phyloP scores from a whole-genome alignment of 2,329 filamentous ascomycete species.

The Pseudogymnoascus sp. region DNA sequence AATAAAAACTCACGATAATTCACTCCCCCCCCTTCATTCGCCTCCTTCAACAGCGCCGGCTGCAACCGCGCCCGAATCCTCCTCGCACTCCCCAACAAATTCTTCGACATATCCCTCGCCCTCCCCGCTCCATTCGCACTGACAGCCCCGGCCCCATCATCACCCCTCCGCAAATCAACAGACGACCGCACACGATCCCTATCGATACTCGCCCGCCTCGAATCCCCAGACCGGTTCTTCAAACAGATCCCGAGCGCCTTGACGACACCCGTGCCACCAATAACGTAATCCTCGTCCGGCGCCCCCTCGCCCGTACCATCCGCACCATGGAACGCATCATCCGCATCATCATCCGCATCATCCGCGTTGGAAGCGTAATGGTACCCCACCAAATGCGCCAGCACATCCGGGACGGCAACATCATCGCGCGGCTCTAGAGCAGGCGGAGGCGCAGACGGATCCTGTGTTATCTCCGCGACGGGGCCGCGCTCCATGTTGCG shows the following conservation, averaged over 20 bases:
- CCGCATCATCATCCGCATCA: slow-evolving; percentile 26
- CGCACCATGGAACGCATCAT: slow-evolving; percentile 39
- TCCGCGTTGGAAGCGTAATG: slow-evolving; percentile 25
- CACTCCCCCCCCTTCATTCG: slow-evolving; percentile 59
- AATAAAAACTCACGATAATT: slow-evolving; percentile 58
- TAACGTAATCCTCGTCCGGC: slow-evolving; percentile 89
- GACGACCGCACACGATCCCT: slow-evolving; percentile 29
- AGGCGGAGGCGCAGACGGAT: slow-evolving; percentile 57
- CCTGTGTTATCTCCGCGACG: slow-evolving; percentile 52
- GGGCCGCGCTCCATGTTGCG: slow-evolving; percentile 79
- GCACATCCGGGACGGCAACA: slow-evolving; percentile 67
- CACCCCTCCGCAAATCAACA: slow-evolving; percentile 44
- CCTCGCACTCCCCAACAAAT: slow-evolving; percentile 74
- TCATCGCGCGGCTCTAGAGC: slow-evolving; percentile 38
- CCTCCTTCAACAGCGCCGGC: slow-evolving; percentile 70
- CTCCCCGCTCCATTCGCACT: slow-evolving; percentile 39
- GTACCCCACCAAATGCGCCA: slow-evolving; percentile 79
- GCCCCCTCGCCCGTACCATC: slow-evolving; percentile 59
- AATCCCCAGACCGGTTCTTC: slow-evolving; percentile 65
- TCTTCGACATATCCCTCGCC: slow-evolving; percentile 89
- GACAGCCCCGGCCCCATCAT: slow-evolving; percentile 29
- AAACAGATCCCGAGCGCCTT: slow-evolving; percentile 89
- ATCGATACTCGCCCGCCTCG: slow-evolving; percentile 33
- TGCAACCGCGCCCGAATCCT: slow-evolving; percentile 81
- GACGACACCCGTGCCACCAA: slow-evolving; percentile 89